phyloP scores from a whole-genome alignment of 768 basidiomycete genomes.

The Lactarius hengduanensis region DNA sequence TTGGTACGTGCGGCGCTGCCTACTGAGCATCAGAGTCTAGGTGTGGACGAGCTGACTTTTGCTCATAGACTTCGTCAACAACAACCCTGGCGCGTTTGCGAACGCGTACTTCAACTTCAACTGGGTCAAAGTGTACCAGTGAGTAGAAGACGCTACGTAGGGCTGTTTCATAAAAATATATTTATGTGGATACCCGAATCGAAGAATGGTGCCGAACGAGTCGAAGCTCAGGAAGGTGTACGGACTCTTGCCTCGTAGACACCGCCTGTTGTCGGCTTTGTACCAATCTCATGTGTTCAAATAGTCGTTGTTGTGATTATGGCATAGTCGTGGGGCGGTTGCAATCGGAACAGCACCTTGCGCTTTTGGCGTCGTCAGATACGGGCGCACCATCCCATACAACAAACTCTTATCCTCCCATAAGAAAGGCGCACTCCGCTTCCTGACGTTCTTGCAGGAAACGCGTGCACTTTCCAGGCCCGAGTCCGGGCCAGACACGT shows the following conservation, averaged over 20 bases:
- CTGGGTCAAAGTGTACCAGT: slow-evolving; percentile 53
- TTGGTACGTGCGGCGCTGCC: slow-evolving; percentile 36
- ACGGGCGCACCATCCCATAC: too few relatives aligned
- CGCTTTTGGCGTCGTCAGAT: too few relatives aligned
- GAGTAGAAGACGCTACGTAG: slow-evolving; percentile 7
- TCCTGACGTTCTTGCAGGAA: too few relatives aligned
- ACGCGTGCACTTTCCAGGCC: too few relatives aligned
- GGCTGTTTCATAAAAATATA: too few relatives aligned
- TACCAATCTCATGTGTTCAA: not conserved
- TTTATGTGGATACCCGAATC: not conserved
- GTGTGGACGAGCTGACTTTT: slow-evolving; percentile 30
- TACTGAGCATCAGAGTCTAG: too few relatives aligned
- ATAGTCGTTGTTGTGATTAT: not conserved
- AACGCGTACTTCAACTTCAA: slow-evolving; percentile 74
- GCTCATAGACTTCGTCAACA: slow-evolving; percentile 56
- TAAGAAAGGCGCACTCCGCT: too few relatives aligned
- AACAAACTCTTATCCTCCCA: too few relatives aligned
- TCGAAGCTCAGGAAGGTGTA: not conserved
- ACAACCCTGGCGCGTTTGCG: slow-evolving; percentile 62
- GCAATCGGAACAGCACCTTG: not conserved
- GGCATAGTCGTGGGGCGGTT: not conserved
- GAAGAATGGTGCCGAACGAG: not conserved
- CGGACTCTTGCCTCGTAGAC: not conserved
- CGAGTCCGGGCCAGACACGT: too few relatives aligned
- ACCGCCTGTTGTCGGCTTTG: not conserved